Conservation (phyloP, 2,329 filamentous ascomycete genomes). For the Colletotrichum limetticola region DNA sequence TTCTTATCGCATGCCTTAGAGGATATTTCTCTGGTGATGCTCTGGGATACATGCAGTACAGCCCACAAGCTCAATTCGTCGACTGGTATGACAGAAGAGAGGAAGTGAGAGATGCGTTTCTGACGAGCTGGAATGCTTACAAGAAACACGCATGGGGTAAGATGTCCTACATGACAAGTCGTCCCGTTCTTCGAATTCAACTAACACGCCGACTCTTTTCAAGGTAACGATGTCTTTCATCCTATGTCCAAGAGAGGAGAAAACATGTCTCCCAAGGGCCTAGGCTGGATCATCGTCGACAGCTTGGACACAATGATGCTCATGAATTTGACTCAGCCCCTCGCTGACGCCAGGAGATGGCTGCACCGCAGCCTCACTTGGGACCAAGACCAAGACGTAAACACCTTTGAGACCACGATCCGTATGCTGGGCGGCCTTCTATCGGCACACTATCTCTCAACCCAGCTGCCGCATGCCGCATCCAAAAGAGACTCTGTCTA, state of each 20-base stretch:
- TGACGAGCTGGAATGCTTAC: slow-evolving; percentile 92
- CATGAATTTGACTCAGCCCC: slow-evolving; percentile 78
- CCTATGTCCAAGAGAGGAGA: slow-evolving; percentile 71
- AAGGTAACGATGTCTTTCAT: slow-evolving; percentile 73
- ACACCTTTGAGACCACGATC: slow-evolving; percentile 81
- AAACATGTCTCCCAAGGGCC: slow-evolving; percentile 75
- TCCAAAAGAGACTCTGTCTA: slow-evolving; percentile 80
- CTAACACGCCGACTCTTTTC: background rate
- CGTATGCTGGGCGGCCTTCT: slow-evolving; percentile 81
- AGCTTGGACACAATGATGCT: slow-evolving; percentile 81
- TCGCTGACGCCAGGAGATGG: slow-evolving; percentile 77
- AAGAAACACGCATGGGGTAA: slow-evolving; percentile 92
- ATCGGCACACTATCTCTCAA: slow-evolving; percentile 80
- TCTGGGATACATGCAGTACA: background rate
- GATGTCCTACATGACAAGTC: slow-evolving; percentile 44
- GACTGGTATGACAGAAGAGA: slow-evolving; percentile 85
- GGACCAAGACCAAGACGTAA: slow-evolving; percentile 78
- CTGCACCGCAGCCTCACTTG: slow-evolving; percentile 73
- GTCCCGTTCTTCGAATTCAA: background rate
- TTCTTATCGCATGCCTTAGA: background rate
- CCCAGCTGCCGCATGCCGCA: slow-evolving; percentile 67
- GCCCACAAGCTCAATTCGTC: slow-evolving; percentile 45
- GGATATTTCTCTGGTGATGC: background rate
- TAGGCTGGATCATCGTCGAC: slow-evolving; percentile 85
- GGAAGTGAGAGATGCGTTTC: slow-evolving; percentile 87